Conservation (phyloP, 2,329 filamentous ascomycete species). For the Davidsoniella virescens region DNA sequence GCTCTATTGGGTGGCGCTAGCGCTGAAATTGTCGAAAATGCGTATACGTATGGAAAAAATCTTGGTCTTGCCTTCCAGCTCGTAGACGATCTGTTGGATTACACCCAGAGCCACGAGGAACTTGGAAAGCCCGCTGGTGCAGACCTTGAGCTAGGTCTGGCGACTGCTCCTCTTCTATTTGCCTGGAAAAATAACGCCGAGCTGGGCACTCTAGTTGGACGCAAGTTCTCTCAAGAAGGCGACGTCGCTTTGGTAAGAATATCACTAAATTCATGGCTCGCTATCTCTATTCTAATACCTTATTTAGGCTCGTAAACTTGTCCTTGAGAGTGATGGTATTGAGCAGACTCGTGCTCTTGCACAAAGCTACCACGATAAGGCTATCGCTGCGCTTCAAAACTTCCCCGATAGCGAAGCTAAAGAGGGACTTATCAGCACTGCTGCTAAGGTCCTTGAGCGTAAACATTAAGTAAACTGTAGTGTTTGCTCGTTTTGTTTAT, state of each 20-base stretch:
- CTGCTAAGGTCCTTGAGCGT: conserved; percentile 74
- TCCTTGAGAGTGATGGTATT: conserved; percentile 69
- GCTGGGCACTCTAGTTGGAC: conserved; percentile 72
- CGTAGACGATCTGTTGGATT: conserved; percentile 95
- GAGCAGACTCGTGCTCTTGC: conserved; percentile 84
- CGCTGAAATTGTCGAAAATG: conserved; percentile 67
- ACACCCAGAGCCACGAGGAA: conserved; percentile 70
- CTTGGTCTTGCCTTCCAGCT: conserved; percentile 90
- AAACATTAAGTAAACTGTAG: conserved; percentile 46
- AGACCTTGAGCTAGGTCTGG: conserved; percentile 81
- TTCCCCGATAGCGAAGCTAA: conserved; percentile 96
- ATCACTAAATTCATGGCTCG: conserved; percentile 10
- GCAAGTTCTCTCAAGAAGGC: conserved; percentile 71
- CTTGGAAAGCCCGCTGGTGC: conserved; percentile 90
- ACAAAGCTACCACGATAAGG: conserved; percentile 78
- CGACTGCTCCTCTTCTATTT: conserved; percentile 85
- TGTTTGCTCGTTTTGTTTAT: neutral
- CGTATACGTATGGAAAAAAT: conserved; percentile 86
- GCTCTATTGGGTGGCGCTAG: conserved; percentile 70
- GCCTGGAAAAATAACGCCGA: conserved; percentile 84
- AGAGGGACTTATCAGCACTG: conserved; percentile 82
- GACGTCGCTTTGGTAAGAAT: conserved; percentile 65
- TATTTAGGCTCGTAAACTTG: conserved; percentile 65
- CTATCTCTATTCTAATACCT: conserved; percentile 2
- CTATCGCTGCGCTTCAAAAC: conserved; percentile 62